Evolutionary conservation across 2,329 filamentous ascomycete species (phyloP).

Genomic region (Phoma sp.): DNA sequence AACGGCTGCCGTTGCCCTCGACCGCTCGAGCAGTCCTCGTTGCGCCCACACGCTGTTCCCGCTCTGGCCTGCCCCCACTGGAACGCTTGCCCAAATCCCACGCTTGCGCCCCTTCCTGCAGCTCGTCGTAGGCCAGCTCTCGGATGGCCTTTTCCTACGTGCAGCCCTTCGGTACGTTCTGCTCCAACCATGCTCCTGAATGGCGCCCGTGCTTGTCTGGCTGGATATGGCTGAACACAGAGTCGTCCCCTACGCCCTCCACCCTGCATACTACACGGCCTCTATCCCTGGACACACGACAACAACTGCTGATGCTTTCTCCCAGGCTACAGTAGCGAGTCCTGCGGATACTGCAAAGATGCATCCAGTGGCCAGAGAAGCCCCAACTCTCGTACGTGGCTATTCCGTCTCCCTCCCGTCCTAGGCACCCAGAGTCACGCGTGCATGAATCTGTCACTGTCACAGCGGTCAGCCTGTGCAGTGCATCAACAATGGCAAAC

Average conservation of each 20-base stretch:
- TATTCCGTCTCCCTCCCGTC: conserved; percentile 20
- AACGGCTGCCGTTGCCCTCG: conserved; percentile 24
- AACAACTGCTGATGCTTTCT: conserved; percentile 24
- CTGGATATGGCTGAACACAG: conserved; percentile 35
- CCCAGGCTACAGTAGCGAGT: conserved; percentile 56
- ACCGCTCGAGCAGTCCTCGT: conserved; percentile 19
- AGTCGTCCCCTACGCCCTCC: conserved; percentile 6
- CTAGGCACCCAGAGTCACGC: conserved; percentile 23
- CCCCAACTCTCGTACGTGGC: conserved; percentile 57
- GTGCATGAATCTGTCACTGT: conserved; percentile 25
- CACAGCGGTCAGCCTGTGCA: conserved; percentile 18
- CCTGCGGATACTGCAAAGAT: conserved; percentile 60
- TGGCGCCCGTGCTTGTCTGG: conserved; percentile 47
- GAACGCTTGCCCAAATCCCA: conserved; percentile 37
- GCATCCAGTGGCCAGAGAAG: conserved; percentile 54
- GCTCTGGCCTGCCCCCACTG: conserved; percentile 38
- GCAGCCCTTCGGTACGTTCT: conserved; percentile 50
- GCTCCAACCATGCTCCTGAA: conserved; percentile 47
- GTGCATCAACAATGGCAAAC: conserved; percentile 7
- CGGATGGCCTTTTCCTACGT: conserved; percentile 39
- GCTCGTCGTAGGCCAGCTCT: conserved; percentile 18
- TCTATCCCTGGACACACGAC: conserved; percentile 13
- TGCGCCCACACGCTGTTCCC: conserved; percentile 24
- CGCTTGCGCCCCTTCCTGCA: conserved; percentile 52
- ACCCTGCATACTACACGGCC: conserved; percentile 12